Conservation (phyloP, 768 basidiomycete genomes). For the Mycena pura region DNA sequence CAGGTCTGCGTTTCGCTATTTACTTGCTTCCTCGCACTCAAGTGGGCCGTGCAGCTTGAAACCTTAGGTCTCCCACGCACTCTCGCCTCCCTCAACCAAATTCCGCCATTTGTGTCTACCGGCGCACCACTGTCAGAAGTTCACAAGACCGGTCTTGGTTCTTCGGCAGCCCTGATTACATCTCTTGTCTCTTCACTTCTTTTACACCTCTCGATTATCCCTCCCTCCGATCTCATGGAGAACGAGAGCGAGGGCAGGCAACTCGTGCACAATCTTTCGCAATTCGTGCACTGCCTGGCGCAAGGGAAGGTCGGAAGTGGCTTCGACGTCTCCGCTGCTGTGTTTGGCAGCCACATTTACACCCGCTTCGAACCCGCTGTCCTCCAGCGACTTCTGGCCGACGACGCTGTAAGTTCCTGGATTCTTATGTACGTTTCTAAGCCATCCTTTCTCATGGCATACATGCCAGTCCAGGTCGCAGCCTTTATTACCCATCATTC, state of each 20-base stretch:
- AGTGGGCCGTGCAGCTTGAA: conserved; percentile 57
- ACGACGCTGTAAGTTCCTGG: conserved; percentile 48
- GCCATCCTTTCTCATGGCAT: conserved; percentile 5
- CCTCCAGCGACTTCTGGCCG: conserved; percentile 68
- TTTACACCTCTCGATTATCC: conserved; percentile 72
- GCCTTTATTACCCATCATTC: conserved; percentile 58
- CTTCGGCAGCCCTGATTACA: conserved; percentile 96
- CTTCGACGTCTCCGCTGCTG: conserved; percentile 94
- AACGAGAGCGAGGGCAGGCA: conserved; percentile 53
- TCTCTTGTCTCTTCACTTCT: conserved; percentile 89
- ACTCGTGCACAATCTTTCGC: conserved; percentile 90
- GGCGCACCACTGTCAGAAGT: conserved; percentile 75
- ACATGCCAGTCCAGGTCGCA: conserved; percentile 31
- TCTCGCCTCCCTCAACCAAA: conserved; percentile 64
- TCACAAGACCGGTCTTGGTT: conserved; percentile 99
- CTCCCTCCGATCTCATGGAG: conserved; percentile 52
- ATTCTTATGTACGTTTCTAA: not conserved
- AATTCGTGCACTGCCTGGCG: conserved; percentile 93
- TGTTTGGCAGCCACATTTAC: conserved; percentile 94
- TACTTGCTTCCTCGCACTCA: conserved; percentile 8
- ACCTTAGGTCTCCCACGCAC: conserved; percentile 66
- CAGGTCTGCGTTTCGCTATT: conserved; percentile 71
- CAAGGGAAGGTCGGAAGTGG: conserved; percentile 99
- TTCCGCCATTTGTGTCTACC: conserved; percentile 80
- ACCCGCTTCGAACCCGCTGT: conserved; percentile 83